These are phyloP conservation scores for Lanzia echinophila DNA, from an alignment of 2,329 filamentous ascomycete genomes.

Conservation along the genomic window DNA sequence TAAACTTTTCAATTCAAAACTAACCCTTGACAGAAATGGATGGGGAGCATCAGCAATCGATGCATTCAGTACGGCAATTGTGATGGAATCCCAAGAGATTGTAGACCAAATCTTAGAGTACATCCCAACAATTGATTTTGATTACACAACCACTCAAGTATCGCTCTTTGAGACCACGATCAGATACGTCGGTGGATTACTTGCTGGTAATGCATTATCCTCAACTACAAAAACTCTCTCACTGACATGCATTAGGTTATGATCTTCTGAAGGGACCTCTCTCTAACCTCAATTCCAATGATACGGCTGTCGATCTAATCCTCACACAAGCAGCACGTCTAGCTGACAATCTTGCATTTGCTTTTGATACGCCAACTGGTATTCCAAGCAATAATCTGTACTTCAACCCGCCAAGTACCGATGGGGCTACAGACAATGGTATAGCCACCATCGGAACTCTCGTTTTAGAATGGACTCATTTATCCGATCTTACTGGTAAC, in stretches of 20 bases:
- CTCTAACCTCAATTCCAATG: conserved; percentile 41
- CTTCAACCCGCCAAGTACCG: conserved; percentile 47
- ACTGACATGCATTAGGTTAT: conserved; percentile 40
- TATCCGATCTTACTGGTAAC: conserved; percentile 69
- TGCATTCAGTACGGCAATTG: conserved; percentile 68
- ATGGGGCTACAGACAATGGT: conserved; percentile 54
- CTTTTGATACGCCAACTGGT: conserved; percentile 70
- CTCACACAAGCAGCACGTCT: conserved; percentile 61
- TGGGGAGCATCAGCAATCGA: conserved; percentile 84
- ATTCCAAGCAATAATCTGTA: conserved; percentile 65
- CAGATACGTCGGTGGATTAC: conserved; percentile 72
- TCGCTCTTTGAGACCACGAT: conserved; percentile 90
- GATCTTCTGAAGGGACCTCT: conserved; percentile 67
- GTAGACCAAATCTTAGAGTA: conserved; percentile 66
- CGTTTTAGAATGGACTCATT: conserved; percentile 75
- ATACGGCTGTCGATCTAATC: conserved; percentile 45
- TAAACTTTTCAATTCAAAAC: neutral
- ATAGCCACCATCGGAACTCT: conserved; percentile 73
- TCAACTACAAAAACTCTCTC: neutral
- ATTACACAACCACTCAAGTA: conserved; percentile 48
- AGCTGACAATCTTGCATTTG: conserved; percentile 66
- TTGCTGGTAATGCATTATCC: conserved; percentile 54
- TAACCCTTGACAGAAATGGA: conserved; percentile 52
- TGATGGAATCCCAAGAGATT: conserved; percentile 65
- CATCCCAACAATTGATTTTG: conserved; percentile 66